These are phyloP conservation scores for Diplodia scrobiculata DNA, from an alignment of 2,329 filamentous ascomycete species.

Conservation along the genomic window DNA sequence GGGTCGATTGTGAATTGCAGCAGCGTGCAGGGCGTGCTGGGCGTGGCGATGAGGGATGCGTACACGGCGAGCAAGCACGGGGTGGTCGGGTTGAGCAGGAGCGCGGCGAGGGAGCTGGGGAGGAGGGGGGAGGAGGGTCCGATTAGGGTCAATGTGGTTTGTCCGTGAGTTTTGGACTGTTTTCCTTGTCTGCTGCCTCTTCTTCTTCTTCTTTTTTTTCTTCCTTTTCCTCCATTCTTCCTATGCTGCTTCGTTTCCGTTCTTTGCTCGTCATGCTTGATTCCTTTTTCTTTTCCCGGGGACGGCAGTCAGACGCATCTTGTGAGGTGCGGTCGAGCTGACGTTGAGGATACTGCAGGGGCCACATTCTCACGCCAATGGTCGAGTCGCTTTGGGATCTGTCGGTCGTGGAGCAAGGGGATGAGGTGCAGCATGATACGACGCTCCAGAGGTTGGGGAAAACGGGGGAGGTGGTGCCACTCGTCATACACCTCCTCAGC, in stretches of 20 bases:
- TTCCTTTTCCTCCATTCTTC: background rate
- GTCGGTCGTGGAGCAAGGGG: constrained; percentile 32
- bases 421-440: constrained; percentile 34
- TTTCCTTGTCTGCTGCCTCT: background rate
- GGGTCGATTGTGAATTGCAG: constrained; percentile 49
- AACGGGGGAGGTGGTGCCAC: constrained; percentile 46
- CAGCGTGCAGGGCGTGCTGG: constrained; percentile 56
- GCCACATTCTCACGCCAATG: constrained; percentile 34
- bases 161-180: constrained; percentile 36
- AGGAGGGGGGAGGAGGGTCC: constrained; percentile 34
- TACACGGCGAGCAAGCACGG: constrained; percentile 48
- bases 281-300: background rate
- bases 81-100: constrained; percentile 46
- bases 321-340: background rate
- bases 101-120: constrained; percentile 47
- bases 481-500: constrained; percentile 53
- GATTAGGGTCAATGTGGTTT: constrained; percentile 41
- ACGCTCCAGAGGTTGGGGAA: constrained; percentile 36
- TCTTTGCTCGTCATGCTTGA: no score
- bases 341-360: background rate
- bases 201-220: background rate
- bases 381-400: constrained; percentile 31
- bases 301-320: background rate
- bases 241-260: no score
- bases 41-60: constrained; percentile 42